Evolutionary conservation across 2,329 filamentous ascomycete genomes (phyloP).

Genomic region (Fusarium austroafricanum): DNA sequence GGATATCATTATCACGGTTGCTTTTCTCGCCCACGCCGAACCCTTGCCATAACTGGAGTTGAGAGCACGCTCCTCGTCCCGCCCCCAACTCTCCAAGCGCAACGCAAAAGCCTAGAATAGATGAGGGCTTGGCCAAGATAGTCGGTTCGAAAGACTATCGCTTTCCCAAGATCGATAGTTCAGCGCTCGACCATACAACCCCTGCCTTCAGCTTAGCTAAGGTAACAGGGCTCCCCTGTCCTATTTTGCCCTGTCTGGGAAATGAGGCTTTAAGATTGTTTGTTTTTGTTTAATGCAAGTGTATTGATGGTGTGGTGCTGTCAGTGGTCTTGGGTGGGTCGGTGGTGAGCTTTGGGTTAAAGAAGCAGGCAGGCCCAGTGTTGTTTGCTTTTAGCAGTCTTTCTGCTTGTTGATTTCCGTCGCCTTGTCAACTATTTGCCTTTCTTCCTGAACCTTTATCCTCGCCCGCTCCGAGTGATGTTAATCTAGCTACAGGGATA

Average conservation of each 20-base stretch:
- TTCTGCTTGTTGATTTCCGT: neutral
- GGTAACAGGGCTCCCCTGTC: conserved; percentile 10
- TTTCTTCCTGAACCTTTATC: neutral
- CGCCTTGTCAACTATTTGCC: neutral
- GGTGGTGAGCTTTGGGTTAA: conserved; percentile 20
- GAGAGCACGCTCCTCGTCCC: conserved; percentile 1
- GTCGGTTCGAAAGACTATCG: conserved; percentile 23
- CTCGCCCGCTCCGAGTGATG: neutral
- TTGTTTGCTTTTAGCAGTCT: neutral
- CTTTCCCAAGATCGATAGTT: conserved; percentile 27
- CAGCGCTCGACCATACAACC: neutral
- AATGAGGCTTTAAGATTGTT: conserved; percentile 16
- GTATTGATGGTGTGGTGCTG: conserved; percentile 16
- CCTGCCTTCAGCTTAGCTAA: conserved; percentile 35
- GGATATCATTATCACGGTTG: neutral
- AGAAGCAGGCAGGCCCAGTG: conserved; percentile 15
- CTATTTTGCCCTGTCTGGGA: neutral
- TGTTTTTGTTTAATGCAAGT: neutral
- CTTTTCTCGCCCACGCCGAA: conserved; percentile 2
- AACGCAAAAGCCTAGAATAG: conserved; percentile 3
- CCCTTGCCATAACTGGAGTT: conserved; percentile 20
- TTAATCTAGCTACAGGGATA: neutral
- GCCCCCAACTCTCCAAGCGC: neutral
- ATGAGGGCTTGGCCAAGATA: conserved; percentile 9
- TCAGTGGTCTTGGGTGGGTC: neutral